Evolutionary conservation across 345 rosid genomes (phyloP), one percentile per base, ranked within the genome.

Genomic region (Theobroma cacao): DNA sequence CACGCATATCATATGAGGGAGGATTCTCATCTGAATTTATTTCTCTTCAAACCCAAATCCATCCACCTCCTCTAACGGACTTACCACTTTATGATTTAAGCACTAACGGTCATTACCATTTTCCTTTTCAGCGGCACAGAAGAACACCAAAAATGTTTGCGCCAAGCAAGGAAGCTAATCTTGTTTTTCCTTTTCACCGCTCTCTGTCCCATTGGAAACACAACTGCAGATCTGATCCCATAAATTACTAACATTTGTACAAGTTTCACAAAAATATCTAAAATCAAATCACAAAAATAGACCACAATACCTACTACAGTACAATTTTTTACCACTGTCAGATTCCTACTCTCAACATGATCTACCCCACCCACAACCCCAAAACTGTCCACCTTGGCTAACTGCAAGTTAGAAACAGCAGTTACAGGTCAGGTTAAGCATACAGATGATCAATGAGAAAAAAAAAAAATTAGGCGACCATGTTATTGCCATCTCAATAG

Each of bases 401-500:
- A 45, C 55, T 26, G 38, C 36, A 47, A 47, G 18, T 13, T 14
- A 47, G 18, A 53, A 53, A 60, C 20, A 61, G 7, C 11, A 22
- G n/a, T 4, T n/a, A n/a, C 43, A 38, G 18, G 41, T 17, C 22
- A 17, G 38, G 67, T 31, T 22, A 28, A 4, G 36, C 64, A 10
- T 30, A 40, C 48, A 65, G 28, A n/a, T 36, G 45, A 43, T 7
- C 13, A 33, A 63, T 10, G 20, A 34, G 66, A 31, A 11, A 31
- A 18, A 20, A 26, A 14, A 9, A 15, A 60, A 59, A 60, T 2
- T 18, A 12, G 68, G 28, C 5, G n/a, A 20, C 12, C 45, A 13
- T 48, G 45, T 17, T 47, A 47, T 1, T 58, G 48, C 69, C 56
- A 58, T 33, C 74, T 86, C 86, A 91, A 80, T 91, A 91, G 82